These are phyloP conservation scores for Besnoitia besnoiti DNA, from an alignment of 169 alveolate species.

Conservation along the genomic window DNA sequence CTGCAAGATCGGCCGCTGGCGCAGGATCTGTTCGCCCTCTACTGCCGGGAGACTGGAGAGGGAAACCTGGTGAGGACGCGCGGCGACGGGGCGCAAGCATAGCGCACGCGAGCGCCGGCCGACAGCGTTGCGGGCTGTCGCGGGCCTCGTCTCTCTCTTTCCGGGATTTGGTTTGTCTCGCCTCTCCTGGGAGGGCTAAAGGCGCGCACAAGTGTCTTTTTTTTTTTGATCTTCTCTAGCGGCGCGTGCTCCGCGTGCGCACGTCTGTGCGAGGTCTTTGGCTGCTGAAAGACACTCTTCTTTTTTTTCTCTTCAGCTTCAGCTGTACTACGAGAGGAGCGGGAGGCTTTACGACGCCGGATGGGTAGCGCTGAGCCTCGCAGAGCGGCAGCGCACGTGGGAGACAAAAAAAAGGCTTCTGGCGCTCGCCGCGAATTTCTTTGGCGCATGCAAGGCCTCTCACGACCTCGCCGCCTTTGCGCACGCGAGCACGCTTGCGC, in stretches of 20 bases:
- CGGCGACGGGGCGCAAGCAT: no score
- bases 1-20: constrained; percentile 53
- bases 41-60: constrained; percentile 49
- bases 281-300: not conserved
- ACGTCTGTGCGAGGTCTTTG: not conserved
- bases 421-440: not conserved
- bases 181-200: not conserved
- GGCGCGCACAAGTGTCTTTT: not conserved
- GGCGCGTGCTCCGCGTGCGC: no score
- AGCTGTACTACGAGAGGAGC: constrained; percentile 21
- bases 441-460: not conserved
- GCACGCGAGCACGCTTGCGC: not conserved
- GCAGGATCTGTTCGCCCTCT: constrained; percentile 26
- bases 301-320: not conserved
- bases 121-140: no score
- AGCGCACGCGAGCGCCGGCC: no score
- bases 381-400: not conserved
- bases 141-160: not conserved
- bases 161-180: not conserved
- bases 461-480: constrained; percentile 37
- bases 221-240: no score
- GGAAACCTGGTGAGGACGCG: not conserved
- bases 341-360: constrained; percentile 9
- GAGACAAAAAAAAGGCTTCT: not conserved
- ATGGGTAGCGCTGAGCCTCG: not conserved